Conservation (phyloP, 1,284 basidiomycete genomes). For the Ceratobasidium sp. region DNA sequence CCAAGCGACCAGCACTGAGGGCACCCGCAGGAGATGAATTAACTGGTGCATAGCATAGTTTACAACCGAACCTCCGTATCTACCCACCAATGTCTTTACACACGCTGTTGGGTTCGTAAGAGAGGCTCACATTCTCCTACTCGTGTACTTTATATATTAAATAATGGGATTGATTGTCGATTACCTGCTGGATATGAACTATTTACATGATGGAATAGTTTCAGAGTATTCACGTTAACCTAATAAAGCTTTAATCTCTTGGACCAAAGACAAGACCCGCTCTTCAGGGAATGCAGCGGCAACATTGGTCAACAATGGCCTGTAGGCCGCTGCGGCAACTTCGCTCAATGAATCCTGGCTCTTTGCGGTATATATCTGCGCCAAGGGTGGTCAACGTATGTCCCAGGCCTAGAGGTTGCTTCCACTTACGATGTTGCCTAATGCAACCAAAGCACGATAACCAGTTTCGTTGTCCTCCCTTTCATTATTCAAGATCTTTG, state of each 20-base stretch:
- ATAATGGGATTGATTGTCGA: constrained; percentile 16
- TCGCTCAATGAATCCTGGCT: constrained; percentile 51
- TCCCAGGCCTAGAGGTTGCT: neutral
- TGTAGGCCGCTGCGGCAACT: constrained; percentile 52
- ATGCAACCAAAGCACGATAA: constrained; percentile 82
- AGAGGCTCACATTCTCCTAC: constrained; percentile 33
- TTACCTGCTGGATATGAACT: constrained; percentile 9
- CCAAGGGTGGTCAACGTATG: constrained; percentile 14
- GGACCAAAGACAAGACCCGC: constrained; percentile 59
- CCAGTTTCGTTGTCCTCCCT: constrained; percentile 77
- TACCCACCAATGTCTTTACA: constrained; percentile 20
- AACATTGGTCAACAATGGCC: constrained; percentile 53
- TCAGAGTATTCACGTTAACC: constrained; percentile 17
- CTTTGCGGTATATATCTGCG: constrained; percentile 60
- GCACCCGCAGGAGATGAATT: constrained; percentile 39
- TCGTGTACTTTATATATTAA: neutral
- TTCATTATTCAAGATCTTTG: constrained; percentile 69
- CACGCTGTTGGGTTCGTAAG: constrained; percentile 37
- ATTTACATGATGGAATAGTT: constrained; percentile 16
- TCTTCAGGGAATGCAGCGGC: constrained; percentile 61
- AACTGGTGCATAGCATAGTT: constrained; percentile 40
- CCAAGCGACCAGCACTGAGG: constrained; percentile 33
- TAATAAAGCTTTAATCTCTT: constrained; percentile 55
- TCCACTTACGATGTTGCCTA: constrained; percentile 80
- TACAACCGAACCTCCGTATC: constrained; percentile 37